Evolutionary conservation across 2,329 filamentous ascomycete species (phyloP).

Genomic region (Penicillium sp.): DNA sequence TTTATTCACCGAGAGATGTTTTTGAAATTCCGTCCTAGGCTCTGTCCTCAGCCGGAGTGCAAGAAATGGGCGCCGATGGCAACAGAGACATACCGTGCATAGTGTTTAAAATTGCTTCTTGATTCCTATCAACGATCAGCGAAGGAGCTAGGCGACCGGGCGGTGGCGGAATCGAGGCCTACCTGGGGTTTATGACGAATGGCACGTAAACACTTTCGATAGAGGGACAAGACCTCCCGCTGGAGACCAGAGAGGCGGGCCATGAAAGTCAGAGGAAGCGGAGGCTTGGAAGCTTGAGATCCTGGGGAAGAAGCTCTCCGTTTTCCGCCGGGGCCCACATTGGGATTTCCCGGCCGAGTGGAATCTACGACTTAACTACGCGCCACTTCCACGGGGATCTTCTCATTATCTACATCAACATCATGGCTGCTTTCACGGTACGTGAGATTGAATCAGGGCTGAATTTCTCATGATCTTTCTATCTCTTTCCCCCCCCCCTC

Average conservation of each 20-base stretch:
- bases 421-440: slow-evolving; percentile 50
- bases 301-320: slow-evolving; percentile 18
- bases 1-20: slow-evolving; percentile 67
- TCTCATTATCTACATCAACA: slow-evolving; percentile 13
- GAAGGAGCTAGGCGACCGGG: background rate
- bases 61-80: slow-evolving; percentile 5
- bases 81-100: slow-evolving; percentile 38
- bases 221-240: slow-evolving; percentile 79
- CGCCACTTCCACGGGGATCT: background rate
- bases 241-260: slow-evolving; percentile 77
- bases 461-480: too few relatives aligned
- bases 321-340: slow-evolving; percentile 20
- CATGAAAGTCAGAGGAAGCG: slow-evolving; percentile 18
- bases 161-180: slow-evolving; percentile 24
- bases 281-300: background rate
- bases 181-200: slow-evolving; percentile 77
- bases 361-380: background rate
- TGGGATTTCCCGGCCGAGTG: slow-evolving; percentile 29
- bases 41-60: slow-evolving; percentile 11
- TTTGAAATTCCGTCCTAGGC: slow-evolving; percentile 70
- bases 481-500: too few relatives aligned
- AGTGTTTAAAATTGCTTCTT: slow-evolving; percentile 41
- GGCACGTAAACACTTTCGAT: slow-evolving; percentile 80
- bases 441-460: slow-evolving; percentile 17
- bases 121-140: slow-evolving; percentile 34